Conservation (phyloP, 176 grass and related monocot species). For the Avena eriantha region DNA sequence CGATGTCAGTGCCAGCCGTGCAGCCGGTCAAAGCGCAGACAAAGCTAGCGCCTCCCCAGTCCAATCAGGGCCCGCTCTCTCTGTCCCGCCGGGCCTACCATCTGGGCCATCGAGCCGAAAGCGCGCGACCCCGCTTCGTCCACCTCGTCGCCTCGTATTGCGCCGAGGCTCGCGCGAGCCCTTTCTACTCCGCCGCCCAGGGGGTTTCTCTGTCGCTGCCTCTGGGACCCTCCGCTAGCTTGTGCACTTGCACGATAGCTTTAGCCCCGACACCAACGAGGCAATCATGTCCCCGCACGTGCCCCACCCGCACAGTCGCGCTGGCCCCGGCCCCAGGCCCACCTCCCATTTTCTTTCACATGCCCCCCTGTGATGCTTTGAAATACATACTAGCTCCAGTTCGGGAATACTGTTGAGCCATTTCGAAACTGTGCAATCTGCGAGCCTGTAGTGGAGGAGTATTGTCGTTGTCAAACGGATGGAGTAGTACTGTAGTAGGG, state of each 20-base stretch:
- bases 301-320: neutral
- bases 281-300: conserved; percentile 17
- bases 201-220: neutral
- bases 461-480: neutral
- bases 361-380: neutral
- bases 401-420: neutral
- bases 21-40: conserved; percentile 10
- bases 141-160: neutral
- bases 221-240: neutral
- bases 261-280: neutral
- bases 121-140: neutral
- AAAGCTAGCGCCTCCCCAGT: neutral
- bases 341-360: neutral
- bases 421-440: neutral
- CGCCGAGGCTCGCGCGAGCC: neutral
- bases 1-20: neutral
- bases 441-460: neutral
- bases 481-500: neutral
- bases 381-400: neutral
- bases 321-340: neutral
- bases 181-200: neutral
- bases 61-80: neutral
- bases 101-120: too few relatives aligned
- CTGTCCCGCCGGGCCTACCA: neutral
- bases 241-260: neutral